These are phyloP conservation scores for Teunomyces kruisii DNA, from an alignment of 805 yeast species.

Conservation along the genomic window DNA sequence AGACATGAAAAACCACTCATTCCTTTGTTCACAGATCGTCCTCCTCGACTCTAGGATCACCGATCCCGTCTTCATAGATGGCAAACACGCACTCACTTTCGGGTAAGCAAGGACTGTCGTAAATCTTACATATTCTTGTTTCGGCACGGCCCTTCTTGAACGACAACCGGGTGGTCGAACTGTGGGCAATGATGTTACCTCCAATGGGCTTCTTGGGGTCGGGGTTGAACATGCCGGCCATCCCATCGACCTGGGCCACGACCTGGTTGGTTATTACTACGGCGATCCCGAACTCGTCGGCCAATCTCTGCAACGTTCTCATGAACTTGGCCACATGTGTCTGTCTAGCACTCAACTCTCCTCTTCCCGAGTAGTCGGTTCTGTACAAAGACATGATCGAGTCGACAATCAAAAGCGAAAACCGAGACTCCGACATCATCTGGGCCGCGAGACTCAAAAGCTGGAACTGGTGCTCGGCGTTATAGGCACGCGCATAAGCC, in stretches of 20 bases:
- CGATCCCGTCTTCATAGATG: conserved; percentile 93
- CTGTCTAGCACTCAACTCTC: conserved; percentile 93
- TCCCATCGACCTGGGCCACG: conserved; percentile 96
- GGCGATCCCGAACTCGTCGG: conserved; percentile 97
- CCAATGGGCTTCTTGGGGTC: conserved; percentile 99
- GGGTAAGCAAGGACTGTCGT: conserved; percentile 95
- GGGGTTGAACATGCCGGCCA: conserved; percentile 77
- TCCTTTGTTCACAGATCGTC: conserved; percentile 20
- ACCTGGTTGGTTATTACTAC: conserved; percentile 92
- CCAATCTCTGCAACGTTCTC: conserved; percentile 87
- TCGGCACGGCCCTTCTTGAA: conserved; percentile 90
- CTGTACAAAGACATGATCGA: conserved; percentile 95
- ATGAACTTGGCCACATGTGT: conserved; percentile 90
- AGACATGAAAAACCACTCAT: not conserved
- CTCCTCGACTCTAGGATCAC: conserved; percentile 88
- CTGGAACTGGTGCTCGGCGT: conserved; percentile 93
- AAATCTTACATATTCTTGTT: conserved; percentile 89
- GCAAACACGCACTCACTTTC: conserved; percentile 95
- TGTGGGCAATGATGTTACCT: conserved; percentile 95
- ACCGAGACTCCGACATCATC: conserved; percentile 94
- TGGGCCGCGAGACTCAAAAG: conserved; percentile 86
- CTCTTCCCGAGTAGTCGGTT: conserved; percentile 93
- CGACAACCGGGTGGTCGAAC: conserved; percentile 89
- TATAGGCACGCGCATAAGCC: conserved; percentile 95
- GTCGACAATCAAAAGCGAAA: conserved; percentile 89